Conservation (phyloP, 106 monocot genomes). For the Hemerocallis citrina region DNA sequence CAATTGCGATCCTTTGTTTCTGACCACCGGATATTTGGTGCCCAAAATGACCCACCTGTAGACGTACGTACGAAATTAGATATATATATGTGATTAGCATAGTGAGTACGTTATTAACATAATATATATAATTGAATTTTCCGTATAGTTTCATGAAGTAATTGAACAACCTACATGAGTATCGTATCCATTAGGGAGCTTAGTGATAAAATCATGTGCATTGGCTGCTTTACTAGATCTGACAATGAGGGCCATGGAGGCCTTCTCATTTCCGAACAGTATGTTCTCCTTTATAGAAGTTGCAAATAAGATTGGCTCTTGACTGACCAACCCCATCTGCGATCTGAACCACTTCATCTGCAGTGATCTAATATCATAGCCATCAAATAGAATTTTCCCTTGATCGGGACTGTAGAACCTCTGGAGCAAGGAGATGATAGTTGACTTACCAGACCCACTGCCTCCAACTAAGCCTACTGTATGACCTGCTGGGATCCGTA, state of each 20-base stretch:
- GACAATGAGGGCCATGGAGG: slow-evolving; percentile 18
- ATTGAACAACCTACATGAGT: slow-evolving; percentile 19
- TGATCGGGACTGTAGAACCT: slow-evolving; percentile 30
- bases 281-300: slow-evolving; percentile 47
- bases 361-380: slow-evolving; percentile 10
- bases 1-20: slow-evolving; percentile 33
- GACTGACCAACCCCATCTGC: slow-evolving; percentile 32
- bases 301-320: slow-evolving; percentile 35
- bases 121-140: no score
- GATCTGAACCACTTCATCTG: slow-evolving; percentile 31
- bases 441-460: slow-evolving; percentile 42
- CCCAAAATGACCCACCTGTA: slow-evolving; percentile 22
- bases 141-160: neutral
- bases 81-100: neutral
- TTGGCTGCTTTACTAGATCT: slow-evolving; percentile 56
- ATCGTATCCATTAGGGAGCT: slow-evolving; percentile 71
- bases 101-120: no score
- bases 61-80: no score
- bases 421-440: slow-evolving; percentile 26
- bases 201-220: slow-evolving; percentile 55
- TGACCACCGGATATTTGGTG: slow-evolving; percentile 30
- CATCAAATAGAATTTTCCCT: slow-evolving; percentile 29
- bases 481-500: slow-evolving; percentile 16
- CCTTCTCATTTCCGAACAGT: slow-evolving; percentile 28
- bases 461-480: slow-evolving; percentile 31